These are phyloP conservation scores for Keqinozyma sinolaborantium DNA, from an alignment of 1,139 yeast species.

Conservation along the genomic window DNA sequence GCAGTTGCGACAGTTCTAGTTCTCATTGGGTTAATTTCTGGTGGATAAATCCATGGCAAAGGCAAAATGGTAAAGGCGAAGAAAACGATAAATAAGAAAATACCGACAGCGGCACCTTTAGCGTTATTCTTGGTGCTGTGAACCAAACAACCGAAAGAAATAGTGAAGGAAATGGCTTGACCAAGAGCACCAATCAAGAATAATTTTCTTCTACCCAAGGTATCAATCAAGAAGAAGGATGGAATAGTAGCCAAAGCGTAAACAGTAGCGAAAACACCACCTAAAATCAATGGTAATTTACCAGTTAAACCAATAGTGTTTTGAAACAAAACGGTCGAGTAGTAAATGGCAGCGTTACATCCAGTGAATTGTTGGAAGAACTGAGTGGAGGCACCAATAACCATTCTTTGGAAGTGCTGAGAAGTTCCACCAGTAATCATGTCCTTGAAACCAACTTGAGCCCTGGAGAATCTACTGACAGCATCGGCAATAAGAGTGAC, in stretches of 20 bases:
- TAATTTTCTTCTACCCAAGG: conserved; percentile 59
- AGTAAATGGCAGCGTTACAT: conserved; percentile 63
- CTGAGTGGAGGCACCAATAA: conserved; percentile 52
- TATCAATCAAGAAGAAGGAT: conserved; percentile 58
- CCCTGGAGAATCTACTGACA: conserved; percentile 33
- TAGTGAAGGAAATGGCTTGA: conserved; percentile 34
- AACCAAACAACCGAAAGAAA: conserved; percentile 38
- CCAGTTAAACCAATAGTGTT: conserved; percentile 46
- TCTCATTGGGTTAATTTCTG: conserved; percentile 56
- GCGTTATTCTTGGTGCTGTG: conserved; percentile 26
- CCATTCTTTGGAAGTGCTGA: conserved; percentile 49
- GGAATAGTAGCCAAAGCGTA: conserved; percentile 59
- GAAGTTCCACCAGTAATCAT: conserved; percentile 54
- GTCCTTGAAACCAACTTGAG: conserved; percentile 41
- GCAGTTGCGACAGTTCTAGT: conserved; percentile 55
- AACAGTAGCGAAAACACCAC: conserved; percentile 58
- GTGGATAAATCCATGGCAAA: conserved; percentile 55
- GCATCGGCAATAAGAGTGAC: conserved; percentile 36
- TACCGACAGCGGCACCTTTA: conserved; percentile 47
- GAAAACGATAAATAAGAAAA: conserved; percentile 48
- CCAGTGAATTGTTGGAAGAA: conserved; percentile 54
- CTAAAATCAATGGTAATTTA: conserved; percentile 51
- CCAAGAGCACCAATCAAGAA: conserved; percentile 45
- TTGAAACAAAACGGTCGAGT: conserved; percentile 57
- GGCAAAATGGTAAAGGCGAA: conserved; percentile 54